Base-by-base conservation (phyloP, 2,329 filamentous ascomycete genomes). In the Sarocladiaceae sp. region DNA sequence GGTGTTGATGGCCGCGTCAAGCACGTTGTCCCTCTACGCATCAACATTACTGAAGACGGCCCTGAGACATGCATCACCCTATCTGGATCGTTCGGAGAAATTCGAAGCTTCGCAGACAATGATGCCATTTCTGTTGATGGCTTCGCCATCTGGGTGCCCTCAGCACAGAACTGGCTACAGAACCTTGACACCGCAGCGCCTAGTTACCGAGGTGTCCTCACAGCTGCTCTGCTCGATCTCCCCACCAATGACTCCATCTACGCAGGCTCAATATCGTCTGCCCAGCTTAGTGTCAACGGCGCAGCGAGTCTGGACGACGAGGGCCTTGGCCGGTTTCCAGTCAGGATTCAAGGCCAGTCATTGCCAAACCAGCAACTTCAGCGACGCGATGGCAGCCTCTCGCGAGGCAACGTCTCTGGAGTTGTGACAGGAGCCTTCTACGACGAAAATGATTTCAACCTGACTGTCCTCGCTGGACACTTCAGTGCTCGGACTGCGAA, bases 71-170 rank as follows among this genome's bases (percentile, higher is more conserved):
- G 85, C 18, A 75, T 97, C 50, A 81, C 84, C 2, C 70, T 98
- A 47, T 91, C 82, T 40, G 93, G 93, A 5, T 73, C 80, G 48
- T 98, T 98, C 61, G 74, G 77, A 13, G 70, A 80, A 44, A 79
- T 95, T 49, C 74, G 83, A 21, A 76, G 74, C 0, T 91, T 88
- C 53, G 79, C 69, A 27, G 70, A 71, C 50, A 82, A 82, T 51
- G 62, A 72, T 6, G 75, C 80, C 9, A 72, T 82, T 21, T 56
- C 74, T 7, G 85, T 82, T 1, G 65, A 79, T 42, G 89, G 90
- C 2, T 88, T 98, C 56, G 91, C 88, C 12, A 73, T 97, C 29
- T 98, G 93, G 93, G 83, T 97, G 6, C 87, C 87, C 3, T 94
- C 89, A 3, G 73, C 76, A 49, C 75, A 73, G 47, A 93, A 93